Conservation (phyloP, 2,329 filamentous ascomycete genomes). For the Ceratocystiopsis minuta region DNA sequence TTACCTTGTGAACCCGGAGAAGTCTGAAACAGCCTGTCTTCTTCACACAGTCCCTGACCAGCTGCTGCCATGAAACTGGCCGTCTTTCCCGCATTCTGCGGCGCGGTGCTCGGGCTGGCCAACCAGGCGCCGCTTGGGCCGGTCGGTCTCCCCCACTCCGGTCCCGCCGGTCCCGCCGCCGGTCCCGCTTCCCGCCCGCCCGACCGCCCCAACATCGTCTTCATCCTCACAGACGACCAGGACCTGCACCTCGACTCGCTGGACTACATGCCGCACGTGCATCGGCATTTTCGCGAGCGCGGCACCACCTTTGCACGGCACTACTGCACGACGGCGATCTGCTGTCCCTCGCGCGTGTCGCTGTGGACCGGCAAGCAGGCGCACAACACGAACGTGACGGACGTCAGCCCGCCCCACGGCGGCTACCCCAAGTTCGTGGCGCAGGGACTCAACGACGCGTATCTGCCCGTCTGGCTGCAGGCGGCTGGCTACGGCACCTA, state of each 20-base stretch:
- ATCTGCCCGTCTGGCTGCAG: conserved; percentile 52
- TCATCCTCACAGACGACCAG: conserved; percentile 48
- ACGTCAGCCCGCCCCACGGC: conserved; percentile 35
- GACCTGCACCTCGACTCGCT: conserved; percentile 42
- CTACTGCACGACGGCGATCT: conserved; percentile 48
- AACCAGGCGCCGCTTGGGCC: too few species aligned
- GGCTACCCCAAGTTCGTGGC: conserved; percentile 48
- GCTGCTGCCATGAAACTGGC: too few species aligned
- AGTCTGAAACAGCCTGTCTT: too few species aligned
- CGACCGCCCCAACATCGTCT: conserved; percentile 14
- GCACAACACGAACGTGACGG: conserved; percentile 54
- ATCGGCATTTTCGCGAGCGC: conserved; percentile 25
- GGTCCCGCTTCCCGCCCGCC: too few species aligned
- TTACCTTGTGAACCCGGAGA: too few species aligned
- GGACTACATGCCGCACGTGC: conserved; percentile 35
- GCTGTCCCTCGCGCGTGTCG: conserved; percentile 49
- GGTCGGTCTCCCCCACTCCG: too few species aligned
- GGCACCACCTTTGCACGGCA: conserved; percentile 44
- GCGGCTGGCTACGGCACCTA: conserved; percentile 50
- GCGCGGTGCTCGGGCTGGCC: too few species aligned
- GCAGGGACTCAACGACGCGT: conserved; percentile 47
- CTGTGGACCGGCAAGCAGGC: conserved; percentile 48
- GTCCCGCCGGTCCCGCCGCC: too few species aligned
- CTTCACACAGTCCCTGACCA: too few species aligned
- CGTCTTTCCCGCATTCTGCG: too few species aligned